Base-by-base conservation (phyloP, 257 asterid genomes). In the Coffea eugenioides region DNA sequence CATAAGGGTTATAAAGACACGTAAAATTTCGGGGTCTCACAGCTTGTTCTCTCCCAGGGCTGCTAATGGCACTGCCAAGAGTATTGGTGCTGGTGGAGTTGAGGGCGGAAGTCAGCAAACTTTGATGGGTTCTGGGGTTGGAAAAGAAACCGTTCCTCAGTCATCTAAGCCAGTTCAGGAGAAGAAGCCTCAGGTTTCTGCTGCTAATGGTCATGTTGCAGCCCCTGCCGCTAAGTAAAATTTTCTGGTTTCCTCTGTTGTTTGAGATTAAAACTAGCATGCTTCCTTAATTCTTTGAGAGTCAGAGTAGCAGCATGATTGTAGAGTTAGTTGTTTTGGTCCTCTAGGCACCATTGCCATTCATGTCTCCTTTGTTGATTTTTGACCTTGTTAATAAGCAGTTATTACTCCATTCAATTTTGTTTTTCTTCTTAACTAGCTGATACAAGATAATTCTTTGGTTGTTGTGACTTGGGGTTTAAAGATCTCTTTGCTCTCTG, bases 211-310 rank as follows among this genome's bases (percentile, higher is more conserved):
- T 31, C 34, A 31, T 31, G 34, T 1, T 31, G 34, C 34, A 31
- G 34, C 34, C 34, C 34, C 34, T 31, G 84, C 86, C 72, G 84
- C 87, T 46, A 87, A 87, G 90, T 86, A 78, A 80, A 46, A 18
- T 75, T 75, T 41, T 75, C 52, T 13, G 7, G 31, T 72, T 45
- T 41, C 27, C 56, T 25, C 31, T 18, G 12, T n/a, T 13, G 36
- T 71, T 43, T 14, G 2, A 69, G 43, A 69, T 11, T 49, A 7
- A 18, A 15, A 25, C 68, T 41, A 41, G 52, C 73, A 69, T 70
- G 1, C 9, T 20, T 39, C 5, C 14, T 8, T 3, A 8, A 18
- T 39, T 12, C 66, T 79, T 57, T 14, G 12, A 46, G 21, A 71
- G 16, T 27, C 23, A 21, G 2, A 25, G 8, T 71, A 46, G 39